These are phyloP conservation scores for Leishmania guyanensis DNA, from an alignment of 208 protist species.

Conservation along the genomic window DNA sequence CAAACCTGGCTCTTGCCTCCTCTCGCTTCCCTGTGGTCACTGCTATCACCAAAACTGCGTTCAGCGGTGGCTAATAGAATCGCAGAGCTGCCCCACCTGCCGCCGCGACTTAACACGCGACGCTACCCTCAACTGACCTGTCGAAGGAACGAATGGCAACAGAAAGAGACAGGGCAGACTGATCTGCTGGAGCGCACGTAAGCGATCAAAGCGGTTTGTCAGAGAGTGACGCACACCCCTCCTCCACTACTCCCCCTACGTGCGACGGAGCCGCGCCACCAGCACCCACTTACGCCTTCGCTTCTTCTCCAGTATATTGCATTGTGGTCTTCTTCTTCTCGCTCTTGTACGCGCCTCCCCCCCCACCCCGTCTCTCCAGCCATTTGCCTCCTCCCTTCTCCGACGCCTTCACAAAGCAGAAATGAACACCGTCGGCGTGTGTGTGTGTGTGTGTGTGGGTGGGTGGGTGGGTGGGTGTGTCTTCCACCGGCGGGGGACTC, in stretches of 20 bases:
- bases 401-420: background rate
- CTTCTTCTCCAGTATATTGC: background rate
- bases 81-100: slow-evolving; percentile 60
- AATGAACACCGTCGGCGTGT: background rate
- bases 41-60: slow-evolving; percentile 72
- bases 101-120: slow-evolving; percentile 40
- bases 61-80: slow-evolving; percentile 68
- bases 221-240: background rate
- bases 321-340: background rate
- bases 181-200: background rate
- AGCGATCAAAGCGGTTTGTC: background rate
- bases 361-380: background rate
- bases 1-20: slow-evolving; percentile 44
- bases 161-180: background rate
- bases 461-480: background rate
- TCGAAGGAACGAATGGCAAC: background rate
- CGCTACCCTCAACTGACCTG: slow-evolving; percentile 14
- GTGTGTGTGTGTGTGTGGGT: background rate
- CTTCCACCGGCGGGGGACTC: background rate
- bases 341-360: background rate
- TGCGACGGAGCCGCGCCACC: background rate
- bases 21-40: slow-evolving; percentile 58
- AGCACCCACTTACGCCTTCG: background rate
- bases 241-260: background rate
- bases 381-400: background rate